Base-by-base conservation (phyloP, 1,284 basidiomycete genomes). In the Apiotrichum siamense region DNA sequence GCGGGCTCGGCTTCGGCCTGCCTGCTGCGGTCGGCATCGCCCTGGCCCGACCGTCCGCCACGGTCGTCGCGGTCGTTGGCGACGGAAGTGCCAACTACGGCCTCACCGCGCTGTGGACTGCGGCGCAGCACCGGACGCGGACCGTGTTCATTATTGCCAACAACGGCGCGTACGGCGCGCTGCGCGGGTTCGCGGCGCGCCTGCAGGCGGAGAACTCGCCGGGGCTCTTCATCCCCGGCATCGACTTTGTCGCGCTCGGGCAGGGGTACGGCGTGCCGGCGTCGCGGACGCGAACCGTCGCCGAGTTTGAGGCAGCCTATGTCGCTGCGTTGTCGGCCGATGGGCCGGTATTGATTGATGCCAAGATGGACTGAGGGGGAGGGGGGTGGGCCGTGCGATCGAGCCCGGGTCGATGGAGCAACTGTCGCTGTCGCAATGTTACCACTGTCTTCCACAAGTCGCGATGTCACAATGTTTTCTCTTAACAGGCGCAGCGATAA, bases 1-100 rank as follows among this genome's bases (percentile, higher is more conserved):
- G 54, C 5, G 54, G 49, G n/a, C 35, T 55, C 4, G 54, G 54
- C 7, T 55, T 55, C 24, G 54, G 54, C 0, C 42, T 55, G n/a
- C 42, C 54, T 0, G 49, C 46, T 2, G 49, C 54, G 0, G 54
- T 55, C 0, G 54, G 54, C 4, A 26, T 55, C 24, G 31, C 46
- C 3, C 37, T 55, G 9, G 54, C 41, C 1, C 41, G 45, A 3
- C 54, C 49, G 11, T 46, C 49, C 12, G n/a, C 23, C 20, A 55
- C 49, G 1, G 54, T 55, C 33, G 49, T 55, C 23, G 54, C 42
- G 2, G 38, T 47, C 12, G 20, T 55, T 15, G 54, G 54, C 7
- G 49, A 55, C 29, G 54, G 54, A 7, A 37, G 31, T n/a, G 38
- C 54, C 15, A 55, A 55, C 45, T 55, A 51, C 17, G 54, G 36